phyloP scores from a whole-genome alignment of 371 early-diverging fungal species.

The Quaeritorhiza haematococci region DNA sequence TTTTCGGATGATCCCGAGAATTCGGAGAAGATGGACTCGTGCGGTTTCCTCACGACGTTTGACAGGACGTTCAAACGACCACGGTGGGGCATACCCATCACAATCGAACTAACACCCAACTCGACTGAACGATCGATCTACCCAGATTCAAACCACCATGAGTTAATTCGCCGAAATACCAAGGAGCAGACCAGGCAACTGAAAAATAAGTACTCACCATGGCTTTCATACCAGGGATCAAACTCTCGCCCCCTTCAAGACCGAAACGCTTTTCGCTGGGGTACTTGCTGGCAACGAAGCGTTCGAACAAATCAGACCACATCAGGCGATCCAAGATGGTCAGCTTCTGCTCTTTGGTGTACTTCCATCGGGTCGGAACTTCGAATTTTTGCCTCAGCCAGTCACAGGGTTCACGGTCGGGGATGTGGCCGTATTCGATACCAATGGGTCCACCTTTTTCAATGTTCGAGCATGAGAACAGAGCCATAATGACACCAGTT shows the following conservation, averaged over 20 bases:
- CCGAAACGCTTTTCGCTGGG: constrained; percentile 97
- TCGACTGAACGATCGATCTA: constrained; percentile 91
- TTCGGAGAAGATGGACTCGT: constrained; percentile 95
- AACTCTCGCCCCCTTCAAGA: constrained; percentile 92
- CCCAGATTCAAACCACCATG: background rate
- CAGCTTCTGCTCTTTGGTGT: constrained; percentile 79
- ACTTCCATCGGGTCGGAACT: constrained; percentile 79
- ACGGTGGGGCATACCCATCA: constrained; percentile 98
- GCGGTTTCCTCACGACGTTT: constrained; percentile 96
- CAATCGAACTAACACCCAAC: constrained; percentile 85
- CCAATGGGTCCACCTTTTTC: constrained; percentile 79
- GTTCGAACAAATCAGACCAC: constrained; percentile 95
- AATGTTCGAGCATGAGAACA: background rate
- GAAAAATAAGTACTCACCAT: constrained; percentile 54
- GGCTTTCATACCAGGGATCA: constrained; percentile 97
- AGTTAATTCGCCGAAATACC: background rate
- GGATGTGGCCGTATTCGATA: constrained; percentile 96
- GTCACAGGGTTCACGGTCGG: constrained; percentile 91
- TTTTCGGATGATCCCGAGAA: constrained; percentile 76
- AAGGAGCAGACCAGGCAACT: too few relatives aligned
- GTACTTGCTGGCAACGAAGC: constrained; percentile 91
- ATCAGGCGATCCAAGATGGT: constrained; percentile 90
- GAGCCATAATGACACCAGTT: background rate
- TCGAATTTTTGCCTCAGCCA: constrained; percentile 93
- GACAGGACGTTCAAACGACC: constrained; percentile 96